phyloP scores from a whole-genome alignment of 2,329 filamentous ascomycete species.

The Xylariaceae sp. region DNA sequence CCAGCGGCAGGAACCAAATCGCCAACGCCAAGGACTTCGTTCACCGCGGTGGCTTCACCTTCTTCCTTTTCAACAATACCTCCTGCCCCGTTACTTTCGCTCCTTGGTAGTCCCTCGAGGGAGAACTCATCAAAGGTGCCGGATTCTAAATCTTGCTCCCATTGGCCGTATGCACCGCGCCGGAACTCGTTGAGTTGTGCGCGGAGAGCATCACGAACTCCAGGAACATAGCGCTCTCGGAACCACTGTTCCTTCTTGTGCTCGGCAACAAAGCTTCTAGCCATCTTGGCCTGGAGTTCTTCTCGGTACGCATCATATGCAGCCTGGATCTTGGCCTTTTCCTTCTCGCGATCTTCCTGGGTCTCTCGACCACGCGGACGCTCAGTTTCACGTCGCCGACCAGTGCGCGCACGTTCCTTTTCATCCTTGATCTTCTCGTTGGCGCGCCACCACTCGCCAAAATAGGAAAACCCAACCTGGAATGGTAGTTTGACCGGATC shows the following conservation, averaged over 20 bases:
- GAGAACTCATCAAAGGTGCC: constrained; percentile 94
- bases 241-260: constrained; percentile 99
- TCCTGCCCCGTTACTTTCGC: constrained; percentile 83
- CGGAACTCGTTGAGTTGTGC: constrained; percentile 79
- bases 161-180: constrained; percentile 77
- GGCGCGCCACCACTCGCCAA: constrained; percentile 83
- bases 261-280: constrained; percentile 83
- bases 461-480: constrained; percentile 84
- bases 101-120: constrained; percentile 90
- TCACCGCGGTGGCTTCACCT: constrained; percentile 87
- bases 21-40: constrained; percentile 89
- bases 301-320: constrained; percentile 71
- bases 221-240: constrained; percentile 87
- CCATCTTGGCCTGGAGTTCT: constrained; percentile 75
- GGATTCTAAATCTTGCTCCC: constrained; percentile 83
- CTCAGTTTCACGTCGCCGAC: constrained; percentile 68
- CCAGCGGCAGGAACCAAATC: constrained; percentile 84
- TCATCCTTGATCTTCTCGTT: constrained; percentile 84
- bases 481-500: constrained; percentile 75
- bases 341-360: constrained; percentile 75
- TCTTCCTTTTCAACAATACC: constrained; percentile 92
- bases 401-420: constrained; percentile 70
- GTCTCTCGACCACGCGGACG: constrained; percentile 66
- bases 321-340: constrained; percentile 75
- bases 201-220: constrained; percentile 75